Evolutionary conservation across 257 asterid genomes (phyloP).

Genomic region (Cynanchum wilfordii): DNA sequence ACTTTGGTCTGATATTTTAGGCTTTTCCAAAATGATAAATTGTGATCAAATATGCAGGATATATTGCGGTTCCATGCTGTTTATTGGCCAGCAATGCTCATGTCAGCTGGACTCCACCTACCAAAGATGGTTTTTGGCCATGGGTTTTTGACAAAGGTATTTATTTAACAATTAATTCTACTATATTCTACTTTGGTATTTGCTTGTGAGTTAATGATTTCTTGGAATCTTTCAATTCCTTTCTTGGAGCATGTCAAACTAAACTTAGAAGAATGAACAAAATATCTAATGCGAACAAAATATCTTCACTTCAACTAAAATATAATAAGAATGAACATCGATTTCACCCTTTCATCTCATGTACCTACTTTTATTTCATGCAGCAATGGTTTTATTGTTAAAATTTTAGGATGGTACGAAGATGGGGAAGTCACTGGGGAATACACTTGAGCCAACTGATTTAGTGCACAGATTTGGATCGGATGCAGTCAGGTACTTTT

Average conservation of each 20-base stretch:
- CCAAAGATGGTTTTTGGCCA: slow-evolving; percentile 97
- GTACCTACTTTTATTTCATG: slow-evolving; percentile 23
- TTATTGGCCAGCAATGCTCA: slow-evolving; percentile 98
- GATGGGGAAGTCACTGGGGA: slow-evolving; percentile 97
- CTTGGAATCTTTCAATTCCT: slow-evolving; percentile 2
- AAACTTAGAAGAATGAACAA: no score
- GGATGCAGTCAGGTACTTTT: slow-evolving; percentile 95
- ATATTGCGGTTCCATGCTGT: slow-evolving; percentile 98
- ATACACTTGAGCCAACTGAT: slow-evolving; percentile 87
- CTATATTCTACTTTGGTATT: not conserved
- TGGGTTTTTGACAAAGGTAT: slow-evolving; percentile 97
- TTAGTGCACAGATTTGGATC: slow-evolving; percentile 79
- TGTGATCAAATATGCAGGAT: slow-evolving; percentile 45
- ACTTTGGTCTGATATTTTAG: not conserved
- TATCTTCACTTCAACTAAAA: not conserved
- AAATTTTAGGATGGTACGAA: slow-evolving; percentile 79
- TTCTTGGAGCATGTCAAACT: not conserved
- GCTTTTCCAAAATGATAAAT: not conserved
- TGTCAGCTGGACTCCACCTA: slow-evolving; percentile 85
- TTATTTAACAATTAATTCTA: not conserved
- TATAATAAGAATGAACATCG: not conserved
- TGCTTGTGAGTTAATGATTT: not conserved
- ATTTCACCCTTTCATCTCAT: slow-evolving; percentile 9
- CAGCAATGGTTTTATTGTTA: slow-evolving; percentile 28
- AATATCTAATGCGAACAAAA: not conserved